Base-by-base conservation (phyloP, 352 stramenopile genomes). In the Aphanomyces euteiches region DNA sequence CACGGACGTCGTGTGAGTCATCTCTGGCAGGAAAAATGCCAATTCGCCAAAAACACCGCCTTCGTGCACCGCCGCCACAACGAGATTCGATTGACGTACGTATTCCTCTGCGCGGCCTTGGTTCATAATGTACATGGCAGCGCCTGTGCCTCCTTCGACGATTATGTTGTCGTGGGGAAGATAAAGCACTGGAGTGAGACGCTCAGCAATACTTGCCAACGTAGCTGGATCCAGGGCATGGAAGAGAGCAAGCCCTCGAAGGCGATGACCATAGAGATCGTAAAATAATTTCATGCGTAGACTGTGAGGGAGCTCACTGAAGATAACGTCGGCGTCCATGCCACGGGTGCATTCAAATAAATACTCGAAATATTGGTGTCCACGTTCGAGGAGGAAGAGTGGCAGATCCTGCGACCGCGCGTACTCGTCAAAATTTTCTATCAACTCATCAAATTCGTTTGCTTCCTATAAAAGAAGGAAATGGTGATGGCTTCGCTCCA, bases 91-190 rank as follows among this genome's bases (percentile, higher is more conserved):
- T 4, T 34, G 15, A 7, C 64, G 64, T 5, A 70, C 48, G 39
- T 70, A 70, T 21, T 70, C 21, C 40, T 70, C 64, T 2, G 79
- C 82, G 0, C 72, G 83, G 8, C 85, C 85, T 21, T 76, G 79
- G 56, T 91, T 90, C 13, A 92, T 74, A 10, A 92, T 85, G 56
- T 82, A 92, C 0, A 92, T 68, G n/a, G 88, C 86, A 72, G 85
- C 77, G 0, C 82, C 85, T 1, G 83, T 69, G 45, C 90, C 82
- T 0, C 85, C 85, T 58, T 90, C 83, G 0, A 89, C 76, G 43
- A 91, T 78, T 28, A 91, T 77, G 3, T 79, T 89, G 53, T 93
- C 85, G 13, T 84, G 82, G 7, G 82, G 79, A 37, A 93, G 89
- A 64, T 81, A 91, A 12, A 91, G 78, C 74, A 91, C 85, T 0